Evolutionary conservation across 345 rosid species (phyloP).

Genomic region (Aethionema arabicum): DNA sequence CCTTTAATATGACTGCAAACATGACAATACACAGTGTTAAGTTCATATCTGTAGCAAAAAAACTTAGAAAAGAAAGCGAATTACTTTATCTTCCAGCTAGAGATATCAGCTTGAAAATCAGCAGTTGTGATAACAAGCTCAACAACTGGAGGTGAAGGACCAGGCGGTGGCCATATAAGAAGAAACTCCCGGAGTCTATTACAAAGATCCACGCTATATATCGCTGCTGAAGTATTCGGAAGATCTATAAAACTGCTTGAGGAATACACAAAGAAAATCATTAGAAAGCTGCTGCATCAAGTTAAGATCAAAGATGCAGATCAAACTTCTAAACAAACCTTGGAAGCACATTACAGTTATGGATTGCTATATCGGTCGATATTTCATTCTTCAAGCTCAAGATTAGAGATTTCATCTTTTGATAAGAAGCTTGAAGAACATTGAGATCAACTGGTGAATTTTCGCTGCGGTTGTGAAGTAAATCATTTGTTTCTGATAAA

Average conservation of each 20-base stretch:
- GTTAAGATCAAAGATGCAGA: not conserved
- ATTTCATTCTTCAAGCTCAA: conserved; percentile 71
- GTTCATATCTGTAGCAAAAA: conserved; percentile 7
- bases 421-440: conserved; percentile 59
- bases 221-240: conserved; percentile 78
- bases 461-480: conserved; percentile 52
- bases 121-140: conserved; percentile 91
- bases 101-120: conserved; percentile 88
- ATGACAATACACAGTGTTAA: conserved; percentile 27
- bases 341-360: conserved; percentile 71
- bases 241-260: conserved; percentile 89
- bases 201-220: conserved; percentile 85
- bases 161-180: conserved; percentile 83
- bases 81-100: conserved; percentile 76
- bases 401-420: conserved; percentile 76
- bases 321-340: conserved; percentile 47
- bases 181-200: conserved; percentile 77
- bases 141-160: conserved; percentile 74
- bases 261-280: conserved; percentile 29
- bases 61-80: not conserved
- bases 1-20: conserved; percentile 76
- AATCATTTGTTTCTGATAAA: conserved; percentile 76
- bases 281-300: conserved; percentile 20
- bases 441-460: conserved; percentile 48
- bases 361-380: conserved; percentile 78